These are phyloP conservation scores for Penicillium vulpinum DNA, from an alignment of 2,329 filamentous ascomycete genomes.

Conservation along the genomic window DNA sequence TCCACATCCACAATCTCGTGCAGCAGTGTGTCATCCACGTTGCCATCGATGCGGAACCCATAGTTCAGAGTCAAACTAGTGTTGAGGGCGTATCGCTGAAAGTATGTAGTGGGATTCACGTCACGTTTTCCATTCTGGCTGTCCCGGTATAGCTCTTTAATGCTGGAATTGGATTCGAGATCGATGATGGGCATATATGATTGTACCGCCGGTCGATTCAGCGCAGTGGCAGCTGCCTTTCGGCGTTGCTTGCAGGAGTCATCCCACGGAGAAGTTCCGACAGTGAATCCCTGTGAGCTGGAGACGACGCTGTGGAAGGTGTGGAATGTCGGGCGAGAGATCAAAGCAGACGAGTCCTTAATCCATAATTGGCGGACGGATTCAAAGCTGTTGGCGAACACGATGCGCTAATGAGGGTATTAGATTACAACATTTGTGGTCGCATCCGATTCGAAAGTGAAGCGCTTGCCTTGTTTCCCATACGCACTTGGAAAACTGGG, in stretches of 20 bases:
- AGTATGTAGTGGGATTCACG: slow-evolving; percentile 70
- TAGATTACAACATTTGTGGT: not conserved
- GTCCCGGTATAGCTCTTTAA: slow-evolving; percentile 69
- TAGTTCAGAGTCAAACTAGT: slow-evolving; percentile 78
- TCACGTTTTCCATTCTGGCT: slow-evolving; percentile 62
- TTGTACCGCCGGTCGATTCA: slow-evolving; percentile 73
- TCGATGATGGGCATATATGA: slow-evolving; percentile 82
- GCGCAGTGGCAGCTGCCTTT: slow-evolving; percentile 74
- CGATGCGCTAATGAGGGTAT: slow-evolving; percentile 54
- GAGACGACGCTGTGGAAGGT: slow-evolving; percentile 81
- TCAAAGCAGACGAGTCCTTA: slow-evolving; percentile 73
- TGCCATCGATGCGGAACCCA: slow-evolving; percentile 71
- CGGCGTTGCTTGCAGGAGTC: slow-evolving; percentile 74
- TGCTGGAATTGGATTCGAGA: slow-evolving; percentile 69
- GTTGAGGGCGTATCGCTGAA: slow-evolving; percentile 74
- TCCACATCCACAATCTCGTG: slow-evolving; percentile 75
- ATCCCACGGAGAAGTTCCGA: slow-evolving; percentile 82
- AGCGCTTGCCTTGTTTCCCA: slow-evolving; percentile 63
- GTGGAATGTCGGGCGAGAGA: slow-evolving; percentile 74
- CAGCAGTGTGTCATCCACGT: slow-evolving; percentile 66
- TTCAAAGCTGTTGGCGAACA: slow-evolving; percentile 78
- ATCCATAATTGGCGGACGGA: slow-evolving; percentile 73
- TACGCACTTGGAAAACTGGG: slow-evolving; percentile 64
- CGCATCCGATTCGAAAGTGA: not conserved
- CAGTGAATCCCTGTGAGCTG: slow-evolving; percentile 74